Conservation (phyloP, 1,284 basidiomycete species). For the Grifola frondosa region DNA sequence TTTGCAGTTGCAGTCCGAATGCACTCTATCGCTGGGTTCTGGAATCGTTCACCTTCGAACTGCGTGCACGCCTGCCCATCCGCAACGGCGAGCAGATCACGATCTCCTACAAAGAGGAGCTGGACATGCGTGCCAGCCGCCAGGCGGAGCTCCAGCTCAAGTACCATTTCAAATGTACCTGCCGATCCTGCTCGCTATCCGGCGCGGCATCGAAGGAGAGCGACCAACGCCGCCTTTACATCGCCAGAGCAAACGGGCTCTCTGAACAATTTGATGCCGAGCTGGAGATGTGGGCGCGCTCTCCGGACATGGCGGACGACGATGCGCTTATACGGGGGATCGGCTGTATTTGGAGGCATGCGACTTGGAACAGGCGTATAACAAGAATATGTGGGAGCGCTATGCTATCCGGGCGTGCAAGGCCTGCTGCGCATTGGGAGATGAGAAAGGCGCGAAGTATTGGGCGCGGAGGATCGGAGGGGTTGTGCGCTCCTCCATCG, state of each 20-base stretch:
- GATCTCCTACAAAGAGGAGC: conserved; percentile 19
- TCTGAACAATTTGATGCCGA: conserved; percentile 8
- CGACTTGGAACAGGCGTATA: conserved; percentile 13
- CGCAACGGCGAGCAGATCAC: conserved; percentile 12
- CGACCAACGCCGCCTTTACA: conserved; percentile 15
- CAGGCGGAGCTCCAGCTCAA: conserved; percentile 6
- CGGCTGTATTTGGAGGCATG: conserved; percentile 11
- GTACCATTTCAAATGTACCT: conserved; percentile 20
- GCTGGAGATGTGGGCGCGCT: conserved; percentile 9
- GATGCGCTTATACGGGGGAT: conserved; percentile 7
- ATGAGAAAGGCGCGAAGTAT: conserved; percentile 11
- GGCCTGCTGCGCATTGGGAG: conserved; percentile 19
- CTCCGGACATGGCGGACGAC: conserved; percentile 6
- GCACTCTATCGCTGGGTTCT: conserved; percentile 12
- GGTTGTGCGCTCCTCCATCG: conserved; percentile 11
- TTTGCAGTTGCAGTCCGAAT: conserved; percentile 23
- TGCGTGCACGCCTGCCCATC: conserved; percentile 19
- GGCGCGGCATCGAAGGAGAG: conserved; percentile 6
- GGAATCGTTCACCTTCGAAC: conserved; percentile 14
- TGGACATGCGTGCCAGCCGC: conserved; percentile 10
- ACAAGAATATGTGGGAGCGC: conserved; percentile 15
- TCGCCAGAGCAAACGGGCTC: conserved; percentile 13
- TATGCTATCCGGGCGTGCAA: conserved; percentile 13
- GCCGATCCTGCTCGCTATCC: conserved; percentile 15
- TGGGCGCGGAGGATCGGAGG: conserved; percentile 14